Base-by-base conservation (phyloP, 2,329 filamentous ascomycete genomes). In the Penicillium hesseltinei region DNA sequence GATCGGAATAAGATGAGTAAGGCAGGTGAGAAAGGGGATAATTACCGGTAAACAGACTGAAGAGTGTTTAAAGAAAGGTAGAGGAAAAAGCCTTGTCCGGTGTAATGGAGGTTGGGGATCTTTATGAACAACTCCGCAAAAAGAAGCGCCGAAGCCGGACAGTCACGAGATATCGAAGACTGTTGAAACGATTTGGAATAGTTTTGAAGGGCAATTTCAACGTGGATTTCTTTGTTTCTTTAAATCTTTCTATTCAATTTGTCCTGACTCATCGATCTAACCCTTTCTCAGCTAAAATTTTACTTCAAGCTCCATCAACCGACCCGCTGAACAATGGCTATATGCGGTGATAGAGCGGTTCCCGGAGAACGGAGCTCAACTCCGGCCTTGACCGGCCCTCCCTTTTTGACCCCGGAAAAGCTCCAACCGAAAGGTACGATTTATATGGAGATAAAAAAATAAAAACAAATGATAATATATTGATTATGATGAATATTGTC, bases 61-160 rank as follows among this genome's bases (percentile, higher is more conserved):
- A 51, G 35, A 21, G 40, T 51, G 40, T 52, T 46, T 38, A 43
- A 38, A 39, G 57, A 54, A 19, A 10, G 11, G 56, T 55, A 55
- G 46, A 56, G 62, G 62, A 62, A 68, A 66, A 69, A 65, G 62
- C 60, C 64, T 70, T 69, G 63, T 61, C 62, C 61, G 64, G 62
- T 38, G 49, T 10, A 54, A 45, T 54, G 56, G 51, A 52, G 43
- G 38, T 59, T 60, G 49, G 43, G 33, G 55, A 45, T 43, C 33
- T 59, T 59, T 39, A 49, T 51, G 31, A 54, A 50, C 40, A 51
- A 36, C 46, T 55, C 53, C 53, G 53, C 46, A 51, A 51, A 42
- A 45, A 55, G 54, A 61, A 66, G 46, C 66, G 68, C 69, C 68
- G 69, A 71, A 69, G 69, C 66, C 68, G 64, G 63, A 66, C n/a